Evolutionary conservation across 768 basidiomycete species (phyloP).

Genomic region (Tylopilus vinaceipallidus): DNA sequence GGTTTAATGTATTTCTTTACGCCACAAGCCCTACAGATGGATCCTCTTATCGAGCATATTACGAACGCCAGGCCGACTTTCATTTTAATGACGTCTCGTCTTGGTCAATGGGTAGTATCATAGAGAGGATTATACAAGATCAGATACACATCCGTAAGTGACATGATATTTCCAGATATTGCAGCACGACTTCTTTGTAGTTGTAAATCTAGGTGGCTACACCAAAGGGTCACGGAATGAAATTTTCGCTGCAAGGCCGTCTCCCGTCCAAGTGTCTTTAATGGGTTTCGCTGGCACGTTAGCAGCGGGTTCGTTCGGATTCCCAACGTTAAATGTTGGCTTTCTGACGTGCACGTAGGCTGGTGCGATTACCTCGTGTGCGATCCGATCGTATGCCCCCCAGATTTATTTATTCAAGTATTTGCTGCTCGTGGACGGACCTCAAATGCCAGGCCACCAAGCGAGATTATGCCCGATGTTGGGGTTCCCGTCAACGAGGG

Average conservation of each 20-base stretch:
- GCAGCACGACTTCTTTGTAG: constrained; percentile 21
- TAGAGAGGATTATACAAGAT: constrained; percentile 39
- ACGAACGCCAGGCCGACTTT: constrained; percentile 37
- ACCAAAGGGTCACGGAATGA: constrained; percentile 53
- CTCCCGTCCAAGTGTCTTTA: constrained; percentile 47
- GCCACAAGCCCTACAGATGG: constrained; percentile 49
- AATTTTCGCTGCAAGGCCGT: constrained; percentile 48
- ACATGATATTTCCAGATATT: neutral
- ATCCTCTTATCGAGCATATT: constrained; percentile 41
- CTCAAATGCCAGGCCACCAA: neutral
- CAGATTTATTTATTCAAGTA: constrained; percentile 36
- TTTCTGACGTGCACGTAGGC: constrained; percentile 25
- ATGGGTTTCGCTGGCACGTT: constrained; percentile 54
- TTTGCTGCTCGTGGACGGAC: constrained; percentile 22
- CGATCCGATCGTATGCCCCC: constrained; percentile 45
- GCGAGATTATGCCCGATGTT: constrained; percentile 15
- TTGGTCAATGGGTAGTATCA: constrained; percentile 36
- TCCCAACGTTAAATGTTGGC: neutral
- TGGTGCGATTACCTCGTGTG: constrained; percentile 50
- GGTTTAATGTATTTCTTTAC: constrained; percentile 44
- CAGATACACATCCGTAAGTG: constrained; percentile 46
- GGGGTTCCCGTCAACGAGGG: constrained; percentile 37
- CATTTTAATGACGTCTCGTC: constrained; percentile 43
- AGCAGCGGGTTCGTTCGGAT: constrained; percentile 30
- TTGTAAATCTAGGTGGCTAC: constrained; percentile 48